Base-by-base conservation (phyloP, 2,329 filamentous ascomycete genomes). In the Aspergillus sojae region DNA sequence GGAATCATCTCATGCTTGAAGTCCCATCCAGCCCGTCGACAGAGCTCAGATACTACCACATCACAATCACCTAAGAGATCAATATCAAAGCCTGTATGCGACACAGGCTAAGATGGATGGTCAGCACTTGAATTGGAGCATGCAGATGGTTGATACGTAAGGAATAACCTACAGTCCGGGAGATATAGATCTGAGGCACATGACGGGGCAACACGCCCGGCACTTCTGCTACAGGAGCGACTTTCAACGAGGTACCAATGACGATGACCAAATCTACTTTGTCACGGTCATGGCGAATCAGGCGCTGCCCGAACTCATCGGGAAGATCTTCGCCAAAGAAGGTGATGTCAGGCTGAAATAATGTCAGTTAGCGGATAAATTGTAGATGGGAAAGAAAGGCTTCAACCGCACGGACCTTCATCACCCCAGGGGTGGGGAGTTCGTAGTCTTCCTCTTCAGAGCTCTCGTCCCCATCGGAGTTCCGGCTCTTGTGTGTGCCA, bases 31-130 rank as follows among this genome's bases (percentile, higher is more conserved):
- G 92, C 89, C 14, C 92, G 87, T 52, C 89, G 86, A 74, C 92
- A 94, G 58, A 99, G 85, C 80, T 98, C 94, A 0, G 90, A 86
- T 16, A 98, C 91, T 10, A 98, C 89, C 46, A 93, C 86, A 74
- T 99, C 95, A 78, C 94, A 97, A 75, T 97, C 93, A 41, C 95
- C 95, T n/a, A 98, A 84, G 61, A 99, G 85, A 75, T 97, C 94
- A 69, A 99, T 93, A 78, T 99, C 95, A 71, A 99, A 98, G 75
- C 96, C 93, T 75, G 96, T 91, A 78, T 98, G 94, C 41, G 84
- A 85, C 61, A 97, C 92, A 3, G 93, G 90, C 81, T 89, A 64
- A 7, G 34, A 0, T 43, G 30, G 2, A 32, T 28, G 21, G 46
- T 73, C 32, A 74, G 65, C 34, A 53, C 23, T 2, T 32, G 41